phyloP scores from a whole-genome alignment of 1,284 basidiomycete species.

The Paramarasmius palmivorus region DNA sequence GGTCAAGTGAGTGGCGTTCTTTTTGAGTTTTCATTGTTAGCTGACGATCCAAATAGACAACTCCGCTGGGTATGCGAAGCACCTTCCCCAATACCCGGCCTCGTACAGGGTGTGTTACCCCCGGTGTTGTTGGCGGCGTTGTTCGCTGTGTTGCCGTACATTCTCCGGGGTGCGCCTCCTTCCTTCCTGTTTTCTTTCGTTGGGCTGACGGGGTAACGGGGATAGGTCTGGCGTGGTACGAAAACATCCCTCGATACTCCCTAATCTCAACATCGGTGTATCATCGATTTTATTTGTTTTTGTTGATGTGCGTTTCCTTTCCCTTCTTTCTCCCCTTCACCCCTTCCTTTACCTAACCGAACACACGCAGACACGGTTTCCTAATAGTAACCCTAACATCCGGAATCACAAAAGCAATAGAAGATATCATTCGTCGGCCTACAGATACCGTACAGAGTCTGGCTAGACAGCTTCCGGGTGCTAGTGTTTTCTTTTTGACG shows the following conservation, averaged over 20 bases:
- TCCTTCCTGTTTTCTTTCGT: not conserved
- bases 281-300: constrained; percentile 75
- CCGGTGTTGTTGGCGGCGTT: constrained; percentile 68
- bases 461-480: constrained; percentile 64
- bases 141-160: constrained; percentile 70
- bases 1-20: constrained; percentile 32
- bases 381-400: constrained; percentile 71
- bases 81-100: constrained; percentile 56
- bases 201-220: not conserved
- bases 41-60: not conserved
- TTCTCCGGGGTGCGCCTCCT: constrained; percentile 55
- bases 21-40: not conserved
- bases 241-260: constrained; percentile 73
- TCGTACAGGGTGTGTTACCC: constrained; percentile 72
- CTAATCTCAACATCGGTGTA: constrained; percentile 76
- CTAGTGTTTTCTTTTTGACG: constrained; percentile 81
- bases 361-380: constrained; percentile 50
- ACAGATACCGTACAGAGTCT: constrained; percentile 50
- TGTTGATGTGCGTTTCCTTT: constrained; percentile 55
- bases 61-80: constrained; percentile 22
- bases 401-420: constrained; percentile 50
- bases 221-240: constrained; percentile 63
- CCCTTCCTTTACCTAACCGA: not conserved
- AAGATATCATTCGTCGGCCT: constrained; percentile 49
- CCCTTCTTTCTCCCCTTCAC: not conserved